Conservation (phyloP, 805 yeast genomes). For the Nakazawaea molendinolei region DNA sequence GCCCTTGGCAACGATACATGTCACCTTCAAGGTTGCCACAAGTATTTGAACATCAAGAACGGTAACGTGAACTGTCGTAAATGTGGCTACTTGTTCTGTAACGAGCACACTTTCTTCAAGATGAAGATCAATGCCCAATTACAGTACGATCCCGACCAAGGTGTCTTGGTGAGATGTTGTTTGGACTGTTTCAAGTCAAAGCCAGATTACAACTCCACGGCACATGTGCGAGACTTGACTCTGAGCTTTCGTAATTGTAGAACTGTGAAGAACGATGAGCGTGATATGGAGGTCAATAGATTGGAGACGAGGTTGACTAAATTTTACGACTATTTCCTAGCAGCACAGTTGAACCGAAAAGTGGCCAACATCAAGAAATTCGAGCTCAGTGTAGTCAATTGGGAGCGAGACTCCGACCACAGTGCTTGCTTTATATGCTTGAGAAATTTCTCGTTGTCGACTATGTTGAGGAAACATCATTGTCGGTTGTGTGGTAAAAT, state of each 20-base stretch:
- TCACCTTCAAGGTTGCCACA: slow-evolving; percentile 32
- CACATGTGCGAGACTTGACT: slow-evolving; percentile 40
- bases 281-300: slow-evolving; percentile 45
- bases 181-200: slow-evolving; percentile 47
- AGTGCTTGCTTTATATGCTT: slow-evolving; percentile 60
- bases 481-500: slow-evolving; percentile 83
- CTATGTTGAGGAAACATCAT: slow-evolving; percentile 69
- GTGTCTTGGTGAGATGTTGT: slow-evolving; percentile 73
- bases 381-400: slow-evolving; percentile 47
- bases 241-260: slow-evolving; percentile 35
- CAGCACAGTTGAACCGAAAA: slow-evolving; percentile 11
- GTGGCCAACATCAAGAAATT: slow-evolving; percentile 21
- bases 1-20: slow-evolving; percentile 40
- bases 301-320: slow-evolving; percentile 56
- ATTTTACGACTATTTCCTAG: slow-evolving; percentile 20
- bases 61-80: slow-evolving; percentile 66
- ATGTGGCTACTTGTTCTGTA: slow-evolving; percentile 72
- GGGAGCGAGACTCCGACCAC: slow-evolving; percentile 53
- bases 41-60: slow-evolving; percentile 38
- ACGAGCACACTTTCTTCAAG: slow-evolving; percentile 49
- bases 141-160: slow-evolving; percentile 37
- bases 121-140: slow-evolving; percentile 45
- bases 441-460: slow-evolving; percentile 44
- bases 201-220: slow-evolving; percentile 46
- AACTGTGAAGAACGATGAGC: slow-evolving; percentile 35